These are phyloP conservation scores for Gardenia jasminoides DNA, from an alignment of 257 asterid species.

Conservation along the genomic window DNA sequence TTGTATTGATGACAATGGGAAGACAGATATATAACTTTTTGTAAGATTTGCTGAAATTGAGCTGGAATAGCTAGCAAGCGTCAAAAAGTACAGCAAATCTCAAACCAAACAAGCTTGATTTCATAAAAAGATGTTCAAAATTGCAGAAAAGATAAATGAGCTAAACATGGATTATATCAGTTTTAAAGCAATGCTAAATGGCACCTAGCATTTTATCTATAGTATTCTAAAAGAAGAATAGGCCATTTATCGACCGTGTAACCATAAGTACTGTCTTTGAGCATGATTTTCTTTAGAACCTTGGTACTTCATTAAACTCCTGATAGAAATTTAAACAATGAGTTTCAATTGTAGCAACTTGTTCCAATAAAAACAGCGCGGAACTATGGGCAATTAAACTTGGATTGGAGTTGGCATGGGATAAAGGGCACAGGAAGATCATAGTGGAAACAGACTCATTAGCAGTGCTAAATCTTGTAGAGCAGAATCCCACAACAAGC, in stretches of 20 bases:
- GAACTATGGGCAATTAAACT: no score
- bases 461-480: no score
- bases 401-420: no score
- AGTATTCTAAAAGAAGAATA: background rate
- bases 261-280: background rate
- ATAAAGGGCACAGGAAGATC: no score
- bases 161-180: background rate
- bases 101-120: background rate
- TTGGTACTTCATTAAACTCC: background rate
- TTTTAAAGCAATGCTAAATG: background rate
- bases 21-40: background rate
- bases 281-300: background rate
- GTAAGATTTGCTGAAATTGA: background rate
- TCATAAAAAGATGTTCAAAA: background rate
- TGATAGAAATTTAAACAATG: background rate
- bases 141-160: background rate
- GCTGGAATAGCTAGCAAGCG: no score
- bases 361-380: background rate
- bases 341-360: background rate
- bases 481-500: no score
- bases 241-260: no score
- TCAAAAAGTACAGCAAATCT: background rate
- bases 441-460: no score
- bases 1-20: background rate
- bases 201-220: background rate